Conservation (phyloP, 306 rosid species). For the Oemleria cerasiformis region DNA sequence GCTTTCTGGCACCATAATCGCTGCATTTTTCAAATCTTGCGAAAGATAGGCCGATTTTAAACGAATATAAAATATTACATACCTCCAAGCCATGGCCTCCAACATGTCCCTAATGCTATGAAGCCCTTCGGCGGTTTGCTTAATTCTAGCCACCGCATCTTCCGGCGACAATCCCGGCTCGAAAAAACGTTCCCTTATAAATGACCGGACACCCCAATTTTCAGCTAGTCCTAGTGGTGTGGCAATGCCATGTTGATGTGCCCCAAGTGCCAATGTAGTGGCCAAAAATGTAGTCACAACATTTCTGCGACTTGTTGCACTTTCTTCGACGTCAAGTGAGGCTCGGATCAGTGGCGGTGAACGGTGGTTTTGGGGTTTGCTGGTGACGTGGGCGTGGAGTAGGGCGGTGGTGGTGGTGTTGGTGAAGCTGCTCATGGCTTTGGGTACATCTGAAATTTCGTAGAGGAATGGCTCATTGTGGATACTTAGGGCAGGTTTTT, state of each 20-base stretch:
- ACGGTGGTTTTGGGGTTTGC: slow-evolving; percentile 26
- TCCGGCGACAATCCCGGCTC: slow-evolving; percentile 72
- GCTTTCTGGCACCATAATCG: slow-evolving; percentile 50
- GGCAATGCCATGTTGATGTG: slow-evolving; percentile 2
- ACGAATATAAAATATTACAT: slow-evolving; percentile 72
- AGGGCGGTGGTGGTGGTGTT: slow-evolving; percentile 49
- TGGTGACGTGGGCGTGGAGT: slow-evolving; percentile 47
- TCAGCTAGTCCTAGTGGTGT: slow-evolving; percentile 52
- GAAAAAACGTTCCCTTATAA: slow-evolving; percentile 60
- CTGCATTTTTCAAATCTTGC: slow-evolving; percentile 74
- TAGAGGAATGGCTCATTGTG: slow-evolving; percentile 12
- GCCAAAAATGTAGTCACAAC: slow-evolving; percentile 47
- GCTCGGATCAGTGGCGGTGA: slow-evolving; percentile 17
- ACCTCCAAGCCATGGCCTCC: slow-evolving; percentile 91
- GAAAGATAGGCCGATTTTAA: slow-evolving; percentile 69
- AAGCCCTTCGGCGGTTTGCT: slow-evolving; percentile 82
- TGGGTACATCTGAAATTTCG: slow-evolving; percentile 5
- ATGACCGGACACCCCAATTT: slow-evolving; percentile 79
- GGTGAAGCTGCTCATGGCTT: slow-evolving; percentile 63
- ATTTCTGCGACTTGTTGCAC: slow-evolving; percentile 43
- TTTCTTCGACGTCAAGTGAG: slow-evolving; percentile 24
- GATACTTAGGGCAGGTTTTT: slow-evolving; percentile 28
- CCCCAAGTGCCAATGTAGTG: slow-evolving; percentile 36
- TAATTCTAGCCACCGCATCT: slow-evolving; percentile 76
- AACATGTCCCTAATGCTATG: slow-evolving; percentile 77